Evolutionary conservation across 1,284 basidiomycete species (phyloP), one percentile per base, ranked within the genome.

Genomic region (Coniferiporia weirii): DNA sequence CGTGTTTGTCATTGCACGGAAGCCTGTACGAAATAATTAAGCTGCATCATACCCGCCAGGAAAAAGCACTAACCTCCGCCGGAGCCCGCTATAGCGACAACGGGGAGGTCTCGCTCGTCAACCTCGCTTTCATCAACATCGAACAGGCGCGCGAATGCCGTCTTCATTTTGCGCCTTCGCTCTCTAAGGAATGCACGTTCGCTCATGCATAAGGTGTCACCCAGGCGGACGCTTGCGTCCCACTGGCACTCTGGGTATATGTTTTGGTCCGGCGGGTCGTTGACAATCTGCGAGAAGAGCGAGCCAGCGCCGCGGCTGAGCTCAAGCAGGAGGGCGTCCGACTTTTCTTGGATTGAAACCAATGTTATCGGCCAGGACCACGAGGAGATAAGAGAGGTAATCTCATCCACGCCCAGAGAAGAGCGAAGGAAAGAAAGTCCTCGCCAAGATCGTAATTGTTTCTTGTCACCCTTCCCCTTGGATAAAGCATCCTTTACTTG

Each of bases 1-100:
- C n/a, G 75, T 76, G 56, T 75, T 75, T 47, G 74, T 64, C 74
- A 76, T 76, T 7, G 75, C 74, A 6, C 73, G 71, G 60, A 68
- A 75, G 0, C 73, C 72, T 73, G 40, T 27, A 5, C 61, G 17
- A 32, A 8, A 22, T 13, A n/a, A 22, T 20, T 10, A 35, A 45
- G 20, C 9, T 38, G 19, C 15, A 46, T 22, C 34, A 56, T 40
- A 40, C 45, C 34, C 44, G 20, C 10, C 34, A 13, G 15, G 15
- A 38, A 17, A 52, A 9, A 35, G 27, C 15, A 60, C 66, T 61
- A 61, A 66, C 75, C 75, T 56, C 75, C 75, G 5, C 75, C 75
- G 19, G 73, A 75, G 1, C 72, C 74, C 1, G 76, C 76, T 27
- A 77, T 69, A 0, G 73, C 73, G 3, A 77, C 69, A 4, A 74